Percentiles rank a stretch among this genome's conserved stretches.
Conservation (phyloP, 257 asterid species). For the Coffea canephora region DNA sequence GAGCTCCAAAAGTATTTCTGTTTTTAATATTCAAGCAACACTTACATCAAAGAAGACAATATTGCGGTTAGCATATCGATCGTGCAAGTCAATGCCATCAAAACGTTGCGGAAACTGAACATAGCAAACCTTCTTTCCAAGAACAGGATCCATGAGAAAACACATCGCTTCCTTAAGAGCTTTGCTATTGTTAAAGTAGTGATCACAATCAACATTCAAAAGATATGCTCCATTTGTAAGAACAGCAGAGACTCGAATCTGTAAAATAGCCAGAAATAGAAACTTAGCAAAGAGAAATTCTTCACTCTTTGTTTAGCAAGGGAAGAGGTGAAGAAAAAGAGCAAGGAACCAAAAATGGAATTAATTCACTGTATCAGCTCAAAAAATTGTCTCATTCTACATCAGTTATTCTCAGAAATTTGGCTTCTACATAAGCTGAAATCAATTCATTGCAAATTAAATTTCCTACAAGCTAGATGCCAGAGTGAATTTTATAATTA, state of each 20-base stretch:
- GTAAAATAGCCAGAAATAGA: slow-evolving; percentile 2
- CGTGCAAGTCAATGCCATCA: slow-evolving; percentile 76
- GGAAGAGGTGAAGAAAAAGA: background rate
- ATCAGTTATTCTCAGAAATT: background rate
- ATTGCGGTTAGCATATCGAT: slow-evolving; percentile 71
- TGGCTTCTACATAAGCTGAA: background rate
- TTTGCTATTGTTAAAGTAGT: slow-evolving; percentile 43
- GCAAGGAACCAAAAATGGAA: background rate
- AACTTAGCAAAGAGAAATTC: background rate
- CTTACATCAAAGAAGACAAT: slow-evolving; percentile 49
- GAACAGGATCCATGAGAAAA: slow-evolving; percentile 43
- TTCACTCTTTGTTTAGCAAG: background rate
- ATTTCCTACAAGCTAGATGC: background rate
- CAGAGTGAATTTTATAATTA: background rate
- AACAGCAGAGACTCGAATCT: slow-evolving; percentile 46
- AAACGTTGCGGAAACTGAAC: slow-evolving; percentile 57
- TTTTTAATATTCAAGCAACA: slow-evolving; percentile 3
- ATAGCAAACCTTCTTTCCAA: slow-evolving; percentile 40
- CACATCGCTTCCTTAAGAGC: slow-evolving; percentile 48
- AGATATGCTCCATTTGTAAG: slow-evolving; percentile 45
- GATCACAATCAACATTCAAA: slow-evolving; percentile 47
- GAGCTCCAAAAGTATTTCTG: background rate
- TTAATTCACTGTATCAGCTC: background rate
- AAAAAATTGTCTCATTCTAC: background rate
- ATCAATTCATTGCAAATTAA: background rate